Conservation (phyloP, 345 rosid species). For the Toxicodendron radicans region DNA sequence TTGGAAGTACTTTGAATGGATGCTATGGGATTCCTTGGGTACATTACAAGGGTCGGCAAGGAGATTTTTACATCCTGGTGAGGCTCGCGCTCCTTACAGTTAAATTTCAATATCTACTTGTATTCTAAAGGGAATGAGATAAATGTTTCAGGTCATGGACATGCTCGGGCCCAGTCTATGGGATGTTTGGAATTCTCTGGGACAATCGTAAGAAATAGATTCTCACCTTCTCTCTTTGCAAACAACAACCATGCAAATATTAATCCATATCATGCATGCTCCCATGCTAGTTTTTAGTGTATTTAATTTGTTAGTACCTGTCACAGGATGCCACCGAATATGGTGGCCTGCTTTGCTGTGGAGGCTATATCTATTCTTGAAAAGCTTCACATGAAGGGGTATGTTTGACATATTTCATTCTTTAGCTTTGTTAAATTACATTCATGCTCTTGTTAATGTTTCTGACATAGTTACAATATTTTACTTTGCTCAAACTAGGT, state of each 20-base stretch:
- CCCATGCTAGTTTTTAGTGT: constrained; percentile 12
- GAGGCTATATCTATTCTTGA: constrained; percentile 96
- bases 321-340: constrained; percentile 77
- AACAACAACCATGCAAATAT: not conserved
- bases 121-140: constrained; percentile 4
- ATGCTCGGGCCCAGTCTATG: constrained; percentile 97
- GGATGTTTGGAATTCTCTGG: constrained; percentile 92
- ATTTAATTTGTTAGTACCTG: constrained; percentile 22
- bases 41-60: constrained; percentile 90
- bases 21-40: constrained; percentile 90
- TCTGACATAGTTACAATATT: constrained; percentile 5
- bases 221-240: constrained; percentile 2
- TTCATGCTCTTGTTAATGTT: not conserved
- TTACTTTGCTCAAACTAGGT: constrained; percentile 45
- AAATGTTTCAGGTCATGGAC: constrained; percentile 86
- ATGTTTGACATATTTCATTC: constrained; percentile 17
- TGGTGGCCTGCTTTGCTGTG: constrained; percentile 92
- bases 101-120: not conserved
- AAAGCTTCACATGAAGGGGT: constrained; percentile 88
- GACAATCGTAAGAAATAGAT: constrained; percentile 61
- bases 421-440: constrained; percentile 6
- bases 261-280: not conserved
- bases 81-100: constrained; percentile 23
- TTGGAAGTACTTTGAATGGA: constrained; percentile 57
- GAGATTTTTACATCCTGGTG: constrained; percentile 95